phyloP scores from a whole-genome alignment of 2,329 filamentous ascomycete genomes.

The Tothia fuscella region DNA sequence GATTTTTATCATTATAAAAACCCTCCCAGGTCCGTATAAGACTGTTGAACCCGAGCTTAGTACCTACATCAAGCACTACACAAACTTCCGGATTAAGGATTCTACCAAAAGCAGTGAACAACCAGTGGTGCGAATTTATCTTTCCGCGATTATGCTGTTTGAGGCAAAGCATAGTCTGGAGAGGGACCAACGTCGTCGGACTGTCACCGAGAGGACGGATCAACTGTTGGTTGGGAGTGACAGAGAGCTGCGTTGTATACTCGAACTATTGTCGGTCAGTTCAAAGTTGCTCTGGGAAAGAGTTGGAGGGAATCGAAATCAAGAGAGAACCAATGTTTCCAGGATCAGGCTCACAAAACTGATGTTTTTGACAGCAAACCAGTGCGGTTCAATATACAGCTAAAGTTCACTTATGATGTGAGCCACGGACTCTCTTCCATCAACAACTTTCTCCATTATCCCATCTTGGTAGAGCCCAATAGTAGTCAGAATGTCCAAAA shows the following conservation, averaged over 20 bases:
- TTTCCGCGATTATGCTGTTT: constrained; percentile 99
- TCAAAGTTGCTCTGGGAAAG: too few species aligned
- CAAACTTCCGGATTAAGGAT: constrained; percentile 95
- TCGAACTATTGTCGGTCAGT: too few species aligned
- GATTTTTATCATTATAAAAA: constrained; percentile 99
- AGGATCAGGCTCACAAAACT: too few species aligned
- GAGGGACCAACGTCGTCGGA: constrained; percentile 74
- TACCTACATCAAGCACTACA: constrained; percentile 93
- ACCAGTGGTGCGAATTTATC: constrained; percentile 98
- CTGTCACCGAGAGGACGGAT: constrained; percentile 83
- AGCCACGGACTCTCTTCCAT: constrained; percentile 90
- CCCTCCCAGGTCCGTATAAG: constrained; percentile 91
- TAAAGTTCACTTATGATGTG: constrained; percentile 51
- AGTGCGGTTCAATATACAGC: background rate
- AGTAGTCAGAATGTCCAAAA: constrained; percentile 82
- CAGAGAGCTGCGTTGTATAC: constrained; percentile 94
- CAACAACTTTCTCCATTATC: constrained; percentile 96
- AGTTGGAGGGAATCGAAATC: too few species aligned
- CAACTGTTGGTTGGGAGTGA: constrained; percentile 91
- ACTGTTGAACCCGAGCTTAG: constrained; percentile 86
- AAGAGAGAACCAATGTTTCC: too few species aligned
- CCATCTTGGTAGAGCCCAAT: constrained; percentile 96
- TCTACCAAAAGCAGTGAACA: constrained; percentile 95
- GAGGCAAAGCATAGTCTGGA: constrained; percentile 98
- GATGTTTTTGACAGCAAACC: constrained; percentile 10